Evolutionary conservation across 306 rosid genomes (phyloP), one percentile per base, ranked within the genome.

Genomic region (Cucurbita pepo): DNA sequence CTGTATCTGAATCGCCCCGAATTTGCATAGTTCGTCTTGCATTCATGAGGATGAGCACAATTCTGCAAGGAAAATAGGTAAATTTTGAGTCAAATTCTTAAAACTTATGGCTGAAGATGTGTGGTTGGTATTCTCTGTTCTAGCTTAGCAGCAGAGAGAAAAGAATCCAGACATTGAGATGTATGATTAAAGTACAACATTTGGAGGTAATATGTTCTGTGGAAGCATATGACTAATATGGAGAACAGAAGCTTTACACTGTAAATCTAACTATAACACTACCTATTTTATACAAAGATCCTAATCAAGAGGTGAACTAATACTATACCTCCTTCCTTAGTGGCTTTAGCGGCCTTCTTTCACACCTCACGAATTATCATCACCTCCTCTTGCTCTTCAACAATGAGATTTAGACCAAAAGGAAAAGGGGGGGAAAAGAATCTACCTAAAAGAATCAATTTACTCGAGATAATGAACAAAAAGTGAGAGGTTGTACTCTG

Each of bases 301-400:
- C 37, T 19, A 41, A 8, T 18, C 63, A 55, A 72, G 76, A 56
- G 76, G 63, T 55, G 36, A 72, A 53, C 36, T 21, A 72, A 72
- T 55, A 56, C 40, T 18, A 13, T 53, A 53, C 63, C 76, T 54
- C 75, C 47, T 71, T 52, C 34, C 41, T 72, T 72, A 12, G 41
- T 37, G 63, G 37, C 76, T 72, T 56, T 30, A 56, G 10, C 66
- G 56, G 76, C 76, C 65, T 53, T 72, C 65, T 72, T 69, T 51
- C 58, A 50, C 74, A 51, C 59, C 56, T 25, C 8, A 60, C 36
- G 67, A 60, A 60, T 62, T 15, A 14, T 11, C 43, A 62, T 38
- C 69, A 62, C 21, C 52, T 38, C 36, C 70, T 41, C 34, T 63
- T 63, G 30, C 70, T 63, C 34, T 36, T 15, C 14, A 50, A 34